Evolutionary conservation across 306 rosid species (phyloP).

Genomic region (Begonia peltatifolia): DNA sequence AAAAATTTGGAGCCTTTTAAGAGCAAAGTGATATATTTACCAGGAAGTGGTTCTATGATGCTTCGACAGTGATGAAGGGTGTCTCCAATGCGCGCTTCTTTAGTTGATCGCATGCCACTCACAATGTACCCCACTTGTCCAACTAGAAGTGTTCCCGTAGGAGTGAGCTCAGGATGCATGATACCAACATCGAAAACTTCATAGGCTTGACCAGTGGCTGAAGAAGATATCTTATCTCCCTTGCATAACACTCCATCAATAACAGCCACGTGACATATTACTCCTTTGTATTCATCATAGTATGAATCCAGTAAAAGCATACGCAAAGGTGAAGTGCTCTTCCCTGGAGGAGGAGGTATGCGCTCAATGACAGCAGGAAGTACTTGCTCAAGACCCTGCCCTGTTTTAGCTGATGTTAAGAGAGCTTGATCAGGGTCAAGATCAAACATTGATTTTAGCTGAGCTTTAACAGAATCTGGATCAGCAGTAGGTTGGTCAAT

Average conservation of each 20-base stretch:
- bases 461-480: constrained; percentile 77
- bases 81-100: constrained; percentile 91
- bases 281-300: constrained; percentile 89
- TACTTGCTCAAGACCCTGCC: constrained; percentile 78
- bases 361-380: constrained; percentile 81
- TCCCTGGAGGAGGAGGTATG: constrained; percentile 81
- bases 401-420: constrained; percentile 90
- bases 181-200: constrained; percentile 78
- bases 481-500: constrained; percentile 93
- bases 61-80: constrained; percentile 54
- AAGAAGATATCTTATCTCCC: constrained; percentile 80
- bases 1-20: constrained; percentile 2
- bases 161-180: constrained; percentile 89
- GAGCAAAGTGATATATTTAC: constrained; percentile 21
- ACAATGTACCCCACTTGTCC: constrained; percentile 96
- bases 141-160: constrained; percentile 73
- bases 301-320: constrained; percentile 90
- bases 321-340: constrained; percentile 45
- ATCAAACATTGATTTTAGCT: constrained; percentile 78
- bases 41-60: constrained; percentile 59
- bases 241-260: constrained; percentile 68
- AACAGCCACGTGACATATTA: constrained; percentile 83
- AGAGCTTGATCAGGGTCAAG: constrained; percentile 69
- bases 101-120: constrained; percentile 95
- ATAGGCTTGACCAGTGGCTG: constrained; percentile 56